Evolutionary conservation across 164 flowering plant species (phyloP).

Genomic region (Tetracentron sinense): DNA sequence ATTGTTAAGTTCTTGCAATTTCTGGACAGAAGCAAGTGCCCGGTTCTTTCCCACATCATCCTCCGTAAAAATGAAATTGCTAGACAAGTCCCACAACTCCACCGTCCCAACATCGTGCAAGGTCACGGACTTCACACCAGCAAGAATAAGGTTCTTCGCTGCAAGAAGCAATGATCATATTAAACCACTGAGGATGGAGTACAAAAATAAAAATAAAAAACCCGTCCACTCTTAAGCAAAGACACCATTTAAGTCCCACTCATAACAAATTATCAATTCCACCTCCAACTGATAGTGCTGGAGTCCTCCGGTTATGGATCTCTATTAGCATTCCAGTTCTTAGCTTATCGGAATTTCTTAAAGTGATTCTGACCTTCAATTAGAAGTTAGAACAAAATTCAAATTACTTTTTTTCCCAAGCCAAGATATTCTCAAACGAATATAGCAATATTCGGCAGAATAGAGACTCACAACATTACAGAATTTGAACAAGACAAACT

Average conservation of each 20-base stretch:
- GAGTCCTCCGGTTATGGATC: too few relatives aligned
- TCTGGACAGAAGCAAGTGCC: conserved; percentile 72
- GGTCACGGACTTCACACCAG: conserved; percentile 88
- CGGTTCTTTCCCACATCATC: conserved; percentile 74
- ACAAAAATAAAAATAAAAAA: too few relatives aligned
- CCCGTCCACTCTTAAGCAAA: too few relatives aligned
- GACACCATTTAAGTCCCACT: not conserved
- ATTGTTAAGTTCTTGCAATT: conserved; percentile 81
- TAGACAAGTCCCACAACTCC: conserved; percentile 81
- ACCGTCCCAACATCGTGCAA: conserved; percentile 78
- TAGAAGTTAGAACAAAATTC: too few relatives aligned
- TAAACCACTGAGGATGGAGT: not conserved
- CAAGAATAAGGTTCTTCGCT: conserved; percentile 87
- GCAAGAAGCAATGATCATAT: conserved; percentile 24
- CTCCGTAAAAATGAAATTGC: conserved; percentile 73
- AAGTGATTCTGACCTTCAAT: too few relatives aligned
- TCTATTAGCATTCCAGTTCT: not conserved
- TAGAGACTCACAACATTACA: too few relatives aligned
- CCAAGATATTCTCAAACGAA: not conserved
- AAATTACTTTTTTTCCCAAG: too few relatives aligned
- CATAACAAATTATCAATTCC: not conserved
- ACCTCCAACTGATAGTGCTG: not conserved
- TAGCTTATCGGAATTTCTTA: not conserved
- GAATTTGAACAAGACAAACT: too few relatives aligned
- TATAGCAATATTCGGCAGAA: too few relatives aligned